Percentiles rank a stretch among this genome's conserved stretches.
Evolutionary conservation across 108 stramenopile genomes (phyloP).

Genomic region (Licmophora abbreviata): DNA sequence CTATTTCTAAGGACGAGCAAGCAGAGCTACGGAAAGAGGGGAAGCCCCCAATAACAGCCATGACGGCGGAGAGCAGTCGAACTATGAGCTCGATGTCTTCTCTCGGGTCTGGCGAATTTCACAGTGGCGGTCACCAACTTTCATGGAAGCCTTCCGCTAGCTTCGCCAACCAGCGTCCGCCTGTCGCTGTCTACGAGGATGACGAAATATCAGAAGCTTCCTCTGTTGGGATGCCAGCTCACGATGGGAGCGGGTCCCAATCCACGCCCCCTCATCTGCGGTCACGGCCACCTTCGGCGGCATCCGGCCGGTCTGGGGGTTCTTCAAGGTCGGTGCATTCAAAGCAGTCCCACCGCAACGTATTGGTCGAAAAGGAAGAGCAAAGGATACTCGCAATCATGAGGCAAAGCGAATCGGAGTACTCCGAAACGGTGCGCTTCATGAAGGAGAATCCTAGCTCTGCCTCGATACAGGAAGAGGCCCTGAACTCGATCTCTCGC

Average conservation of each 20-base stretch:
- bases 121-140: conserved; percentile 1
- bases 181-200: not conserved
- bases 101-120: conserved; percentile 5
- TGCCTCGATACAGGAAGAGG: conserved; percentile 5
- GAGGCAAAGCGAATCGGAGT: not conserved
- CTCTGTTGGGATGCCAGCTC: too few relatives aligned
- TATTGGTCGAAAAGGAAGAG: not conserved
- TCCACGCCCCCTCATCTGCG: too few relatives aligned
- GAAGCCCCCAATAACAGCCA: too few relatives aligned
- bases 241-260: not conserved
- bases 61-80: conserved; percentile 10
- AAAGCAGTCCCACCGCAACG: too few relatives aligned
- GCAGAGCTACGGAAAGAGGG: too few relatives aligned
- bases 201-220: too few relatives aligned
- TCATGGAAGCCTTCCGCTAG: conserved; percentile 5
- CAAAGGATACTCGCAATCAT: not conserved
- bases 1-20: too few relatives aligned
- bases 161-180: not conserved
- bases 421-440: not conserved
- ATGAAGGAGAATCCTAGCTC: conserved; percentile 2
- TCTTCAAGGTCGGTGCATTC: too few relatives aligned
- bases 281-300: too few relatives aligned
- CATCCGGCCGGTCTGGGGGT: too few relatives aligned
- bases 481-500: not conserved
- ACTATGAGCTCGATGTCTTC: conserved; percentile 19